Evolutionary conservation across 2,329 filamentous ascomycete species (phyloP).

Genomic region (Alternaria novae-zelandiae): DNA sequence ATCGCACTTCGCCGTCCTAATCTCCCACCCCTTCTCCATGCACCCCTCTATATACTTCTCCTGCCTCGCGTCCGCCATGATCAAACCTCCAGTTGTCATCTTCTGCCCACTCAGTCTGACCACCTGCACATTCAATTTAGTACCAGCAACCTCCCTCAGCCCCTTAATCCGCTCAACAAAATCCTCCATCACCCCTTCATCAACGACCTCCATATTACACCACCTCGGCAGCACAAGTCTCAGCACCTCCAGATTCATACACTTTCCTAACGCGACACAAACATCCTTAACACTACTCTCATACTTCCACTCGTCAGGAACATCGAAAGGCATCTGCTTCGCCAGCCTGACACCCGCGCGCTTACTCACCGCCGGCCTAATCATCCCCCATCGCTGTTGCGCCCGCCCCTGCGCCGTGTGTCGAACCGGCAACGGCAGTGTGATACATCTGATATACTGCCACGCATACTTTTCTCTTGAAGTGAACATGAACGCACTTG

Average conservation of each 20-base stretch:
- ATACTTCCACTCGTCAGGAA: not conserved
- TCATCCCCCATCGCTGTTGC: not conserved
- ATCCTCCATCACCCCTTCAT: not conserved
- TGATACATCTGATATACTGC: not conserved
- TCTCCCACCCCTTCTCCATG: not conserved
- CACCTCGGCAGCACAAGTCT: not conserved
- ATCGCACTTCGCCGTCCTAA: not conserved
- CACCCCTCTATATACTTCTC: not conserved
- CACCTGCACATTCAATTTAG: not conserved
- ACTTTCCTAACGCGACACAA: not conserved
- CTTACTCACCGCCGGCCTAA: not conserved
- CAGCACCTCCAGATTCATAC: not conserved
- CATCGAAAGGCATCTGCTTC: not conserved
- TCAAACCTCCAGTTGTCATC: too few species aligned
- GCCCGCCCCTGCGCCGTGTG: not conserved
- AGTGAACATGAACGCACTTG: not conserved
- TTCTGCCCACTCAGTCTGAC: not conserved
- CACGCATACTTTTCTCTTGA: not conserved
- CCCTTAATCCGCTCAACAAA: not conserved
- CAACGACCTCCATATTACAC: not conserved
- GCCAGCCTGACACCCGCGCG: not conserved
- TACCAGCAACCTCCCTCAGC: not conserved
- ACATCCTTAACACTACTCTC: not conserved
- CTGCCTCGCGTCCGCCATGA: not conserved
- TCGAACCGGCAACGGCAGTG: not conserved